These are phyloP conservation scores for Cytospora mali DNA, from an alignment of 2,329 filamentous ascomycete genomes.

Conservation along the genomic window DNA sequence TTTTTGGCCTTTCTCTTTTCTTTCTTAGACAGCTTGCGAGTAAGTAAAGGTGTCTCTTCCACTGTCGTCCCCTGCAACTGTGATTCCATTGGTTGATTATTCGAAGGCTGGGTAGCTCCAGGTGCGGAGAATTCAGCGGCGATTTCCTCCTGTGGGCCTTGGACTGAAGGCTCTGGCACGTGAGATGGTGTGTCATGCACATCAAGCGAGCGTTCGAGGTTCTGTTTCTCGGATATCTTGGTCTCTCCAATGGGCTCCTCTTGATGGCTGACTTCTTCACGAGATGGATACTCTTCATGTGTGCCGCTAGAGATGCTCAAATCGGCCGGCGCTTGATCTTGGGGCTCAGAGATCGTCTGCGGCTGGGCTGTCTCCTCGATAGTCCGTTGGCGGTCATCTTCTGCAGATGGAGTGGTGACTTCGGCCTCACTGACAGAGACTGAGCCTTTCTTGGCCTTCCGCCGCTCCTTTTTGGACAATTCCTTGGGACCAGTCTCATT, in stretches of 20 bases:
- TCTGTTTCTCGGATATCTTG: background rate
- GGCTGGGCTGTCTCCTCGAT: background rate
- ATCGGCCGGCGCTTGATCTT: background rate
- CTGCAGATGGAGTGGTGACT: background rate
- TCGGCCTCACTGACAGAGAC: conserved; percentile 12
- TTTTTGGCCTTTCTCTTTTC: conserved; percentile 36
- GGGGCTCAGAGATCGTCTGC: background rate
- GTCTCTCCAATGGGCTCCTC: background rate
- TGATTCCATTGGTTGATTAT: background rate
- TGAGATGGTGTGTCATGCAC: background rate
- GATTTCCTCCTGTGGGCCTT: background rate
- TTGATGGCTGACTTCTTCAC: background rate
- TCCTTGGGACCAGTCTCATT: conserved; percentile 31
- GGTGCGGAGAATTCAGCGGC: background rate
- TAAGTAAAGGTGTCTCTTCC: conserved; percentile 10
- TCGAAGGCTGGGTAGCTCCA: background rate
- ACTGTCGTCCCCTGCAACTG: background rate
- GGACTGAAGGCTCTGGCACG: background rate
- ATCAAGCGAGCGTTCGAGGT: conserved; percentile 3
- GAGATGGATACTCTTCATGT: background rate
- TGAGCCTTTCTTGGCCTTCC: conserved; percentile 25
- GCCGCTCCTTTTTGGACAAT: conserved; percentile 37
- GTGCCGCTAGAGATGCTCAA: background rate
- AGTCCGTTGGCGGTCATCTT: background rate
- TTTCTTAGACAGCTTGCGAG: conserved; percentile 29